These are phyloP conservation scores for Metschnikowia orientalis DNA, from an alignment of 805 yeast species.

Conservation along the genomic window DNA sequence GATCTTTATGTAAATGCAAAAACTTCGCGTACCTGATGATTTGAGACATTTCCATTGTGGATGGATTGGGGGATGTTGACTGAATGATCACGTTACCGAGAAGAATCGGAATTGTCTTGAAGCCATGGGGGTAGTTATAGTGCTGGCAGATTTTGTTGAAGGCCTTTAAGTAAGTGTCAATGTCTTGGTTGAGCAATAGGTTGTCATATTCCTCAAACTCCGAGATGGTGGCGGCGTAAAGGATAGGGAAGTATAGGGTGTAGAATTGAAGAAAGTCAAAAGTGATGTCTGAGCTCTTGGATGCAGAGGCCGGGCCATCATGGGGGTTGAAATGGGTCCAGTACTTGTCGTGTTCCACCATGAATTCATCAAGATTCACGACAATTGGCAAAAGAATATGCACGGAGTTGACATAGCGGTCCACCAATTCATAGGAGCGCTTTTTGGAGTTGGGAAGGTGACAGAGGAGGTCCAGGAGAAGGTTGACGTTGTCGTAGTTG, in stretches of 20 bases:
- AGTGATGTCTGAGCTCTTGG: slow-evolving; percentile 21
- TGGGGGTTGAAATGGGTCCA: slow-evolving; percentile 36
- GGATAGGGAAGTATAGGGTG: slow-evolving; percentile 47
- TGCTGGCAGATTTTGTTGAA: slow-evolving; percentile 48
- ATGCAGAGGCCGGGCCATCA: slow-evolving; percentile 8
- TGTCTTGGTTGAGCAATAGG: slow-evolving; percentile 41
- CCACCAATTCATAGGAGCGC: slow-evolving; percentile 44
- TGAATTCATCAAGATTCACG: slow-evolving; percentile 42
- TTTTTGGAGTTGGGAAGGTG: slow-evolving; percentile 43
- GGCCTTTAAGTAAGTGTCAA: slow-evolving; percentile 46
- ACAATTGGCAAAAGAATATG: slow-evolving; percentile 54
- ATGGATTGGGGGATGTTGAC: slow-evolving; percentile 53
- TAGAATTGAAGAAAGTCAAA: slow-evolving; percentile 43
- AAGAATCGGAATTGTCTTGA: slow-evolving; percentile 38
- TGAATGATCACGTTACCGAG: slow-evolving; percentile 48
- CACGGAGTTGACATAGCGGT: slow-evolving; percentile 47
- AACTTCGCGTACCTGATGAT: slow-evolving; percentile 54
- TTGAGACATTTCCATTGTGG: slow-evolving; percentile 51
- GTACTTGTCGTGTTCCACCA: slow-evolving; percentile 43
- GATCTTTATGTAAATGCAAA: slow-evolving; percentile 56
- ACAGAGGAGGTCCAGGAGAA: slow-evolving; percentile 34
- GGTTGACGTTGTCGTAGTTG: slow-evolving; percentile 31
- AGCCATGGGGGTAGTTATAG: slow-evolving; percentile 47
- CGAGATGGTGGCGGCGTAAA: slow-evolving; percentile 56
- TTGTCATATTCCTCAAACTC: slow-evolving; percentile 57